Evolutionary conservation across 2,329 filamentous ascomycete genomes (phyloP).

Genomic region (Drechslerella stenobrocha): DNA sequence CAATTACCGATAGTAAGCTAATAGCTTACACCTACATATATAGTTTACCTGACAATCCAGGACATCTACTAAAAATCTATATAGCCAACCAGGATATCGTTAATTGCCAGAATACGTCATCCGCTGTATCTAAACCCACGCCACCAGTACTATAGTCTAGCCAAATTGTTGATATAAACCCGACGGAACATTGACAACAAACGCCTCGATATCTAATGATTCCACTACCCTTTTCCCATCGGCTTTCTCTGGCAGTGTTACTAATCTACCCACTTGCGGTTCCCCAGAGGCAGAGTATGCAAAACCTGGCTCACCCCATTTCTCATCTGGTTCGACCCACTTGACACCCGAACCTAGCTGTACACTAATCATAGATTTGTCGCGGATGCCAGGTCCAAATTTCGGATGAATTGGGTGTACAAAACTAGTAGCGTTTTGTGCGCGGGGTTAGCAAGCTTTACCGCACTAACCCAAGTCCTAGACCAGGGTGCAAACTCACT

Average conservation of each 20-base stretch:
- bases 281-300: conserved; percentile 5
- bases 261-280: conserved; percentile 14
- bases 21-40: too few relatives aligned
- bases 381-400: not conserved
- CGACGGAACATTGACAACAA: conserved; percentile 21
- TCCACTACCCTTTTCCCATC: too few relatives aligned
- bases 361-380: not conserved
- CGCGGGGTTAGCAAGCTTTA: too few relatives aligned
- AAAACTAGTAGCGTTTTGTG: conserved; percentile 2
- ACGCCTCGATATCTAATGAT: conserved; percentile 24
- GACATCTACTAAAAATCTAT: too few relatives aligned
- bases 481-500: too few relatives aligned
- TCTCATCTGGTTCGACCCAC: conserved; percentile 18
- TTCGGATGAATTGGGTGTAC: conserved; percentile 12
- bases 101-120: too few relatives aligned
- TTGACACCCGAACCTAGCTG: conserved; percentile 9
- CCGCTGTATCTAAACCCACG: too few relatives aligned
- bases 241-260: conserved; percentile 22
- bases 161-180: conserved; percentile 4
- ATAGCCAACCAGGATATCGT: too few relatives aligned
- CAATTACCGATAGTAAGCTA: too few relatives aligned
- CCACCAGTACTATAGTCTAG: not conserved
- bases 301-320: conserved; percentile 15
- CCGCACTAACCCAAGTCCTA: too few relatives aligned
- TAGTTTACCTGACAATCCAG: too few relatives aligned